Evolutionary conservation across 2,329 filamentous ascomycete species (phyloP).

Genomic region (Pseudogymnoascus sp.): DNA sequence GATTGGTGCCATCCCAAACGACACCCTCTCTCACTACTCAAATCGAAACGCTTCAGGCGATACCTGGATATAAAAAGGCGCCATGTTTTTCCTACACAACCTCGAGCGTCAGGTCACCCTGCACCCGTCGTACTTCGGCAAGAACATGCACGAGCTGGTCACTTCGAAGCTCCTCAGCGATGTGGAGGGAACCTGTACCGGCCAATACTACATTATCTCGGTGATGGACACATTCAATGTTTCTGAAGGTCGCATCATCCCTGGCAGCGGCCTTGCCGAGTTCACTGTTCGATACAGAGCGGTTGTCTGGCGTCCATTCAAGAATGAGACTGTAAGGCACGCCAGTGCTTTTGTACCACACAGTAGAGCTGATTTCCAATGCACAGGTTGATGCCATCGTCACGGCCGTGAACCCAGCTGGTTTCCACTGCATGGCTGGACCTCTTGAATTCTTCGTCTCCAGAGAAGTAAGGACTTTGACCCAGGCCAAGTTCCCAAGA

Average conservation of each 20-base stretch:
- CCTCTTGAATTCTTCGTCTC: constrained; percentile 74
- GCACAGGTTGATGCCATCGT: constrained; percentile 86
- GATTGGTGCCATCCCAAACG: not conserved
- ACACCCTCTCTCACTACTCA: not conserved
- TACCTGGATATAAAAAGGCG: not conserved
- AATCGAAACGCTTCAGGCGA: not conserved
- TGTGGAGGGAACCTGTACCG: constrained; percentile 90
- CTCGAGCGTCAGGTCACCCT: constrained; percentile 91
- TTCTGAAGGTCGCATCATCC: constrained; percentile 84
- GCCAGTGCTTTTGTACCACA: constrained; percentile 6
- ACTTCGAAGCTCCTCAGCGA: constrained; percentile 84
- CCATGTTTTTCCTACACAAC: constrained; percentile 97
- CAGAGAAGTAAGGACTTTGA: constrained; percentile 58
- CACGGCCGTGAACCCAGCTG: constrained; percentile 81
- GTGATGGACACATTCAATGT: constrained; percentile 97
- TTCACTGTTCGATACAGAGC: constrained; percentile 93
- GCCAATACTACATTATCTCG: constrained; percentile 94
- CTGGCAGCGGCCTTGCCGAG: constrained; percentile 83
- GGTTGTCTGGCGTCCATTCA: constrained; percentile 96
- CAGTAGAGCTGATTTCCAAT: not conserved
- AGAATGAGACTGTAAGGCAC: constrained; percentile 81
- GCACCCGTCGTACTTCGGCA: constrained; percentile 94
- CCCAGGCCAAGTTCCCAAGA: constrained; percentile 15
- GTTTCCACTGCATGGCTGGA: constrained; percentile 81
- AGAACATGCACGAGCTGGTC: constrained; percentile 86